Evolutionary conservation across 2,329 filamentous ascomycete genomes (phyloP).

Genomic region (Beauveria pseudobassiana): DNA sequence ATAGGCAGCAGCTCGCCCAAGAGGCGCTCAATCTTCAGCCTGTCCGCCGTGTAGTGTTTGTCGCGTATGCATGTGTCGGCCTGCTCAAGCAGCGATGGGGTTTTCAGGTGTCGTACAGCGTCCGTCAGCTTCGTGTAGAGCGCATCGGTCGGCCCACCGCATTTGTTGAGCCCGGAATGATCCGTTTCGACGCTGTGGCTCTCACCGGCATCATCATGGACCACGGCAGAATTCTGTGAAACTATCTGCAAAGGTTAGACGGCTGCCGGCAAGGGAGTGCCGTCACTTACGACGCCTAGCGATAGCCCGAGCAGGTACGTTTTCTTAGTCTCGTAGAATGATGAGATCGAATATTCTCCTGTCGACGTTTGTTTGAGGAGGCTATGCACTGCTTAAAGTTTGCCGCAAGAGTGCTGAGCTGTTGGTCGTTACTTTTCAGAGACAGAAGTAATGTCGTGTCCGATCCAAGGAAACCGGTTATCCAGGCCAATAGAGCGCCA

Average conservation of each 20-base stretch:
- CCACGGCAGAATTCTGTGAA: constrained; percentile 9
- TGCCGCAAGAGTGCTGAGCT: constrained; percentile 6
- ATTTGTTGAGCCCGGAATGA: constrained; percentile 18
- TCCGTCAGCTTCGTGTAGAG: constrained; percentile 4
- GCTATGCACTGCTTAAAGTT: too few relatives aligned
- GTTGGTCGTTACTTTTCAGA: too few relatives aligned
- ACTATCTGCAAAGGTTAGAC: constrained; percentile 10
- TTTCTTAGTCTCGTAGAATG: constrained; percentile 16
- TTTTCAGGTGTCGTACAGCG: not conserved
- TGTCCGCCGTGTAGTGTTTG: constrained; percentile 17
- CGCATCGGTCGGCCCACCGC: not conserved
- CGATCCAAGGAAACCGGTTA: too few relatives aligned
- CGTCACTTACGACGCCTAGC: constrained; percentile 12
- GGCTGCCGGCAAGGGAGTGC: not conserved
- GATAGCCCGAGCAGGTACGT: constrained; percentile 13
- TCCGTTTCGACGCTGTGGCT: constrained; percentile 12
- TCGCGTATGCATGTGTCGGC: constrained; percentile 19
- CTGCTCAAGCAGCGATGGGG: not conserved
- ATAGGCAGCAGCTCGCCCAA: constrained; percentile 26
- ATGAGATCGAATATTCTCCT: not conserved
- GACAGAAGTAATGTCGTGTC: too few relatives aligned
- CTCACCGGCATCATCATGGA: not conserved
- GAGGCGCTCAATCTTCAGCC: constrained; percentile 26
- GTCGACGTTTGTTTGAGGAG: too few relatives aligned
- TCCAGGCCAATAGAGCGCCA: not conserved